Evolutionary conservation across 2,329 filamentous ascomycete species (phyloP).

Genomic region (Phialophora verrucosa): DNA sequence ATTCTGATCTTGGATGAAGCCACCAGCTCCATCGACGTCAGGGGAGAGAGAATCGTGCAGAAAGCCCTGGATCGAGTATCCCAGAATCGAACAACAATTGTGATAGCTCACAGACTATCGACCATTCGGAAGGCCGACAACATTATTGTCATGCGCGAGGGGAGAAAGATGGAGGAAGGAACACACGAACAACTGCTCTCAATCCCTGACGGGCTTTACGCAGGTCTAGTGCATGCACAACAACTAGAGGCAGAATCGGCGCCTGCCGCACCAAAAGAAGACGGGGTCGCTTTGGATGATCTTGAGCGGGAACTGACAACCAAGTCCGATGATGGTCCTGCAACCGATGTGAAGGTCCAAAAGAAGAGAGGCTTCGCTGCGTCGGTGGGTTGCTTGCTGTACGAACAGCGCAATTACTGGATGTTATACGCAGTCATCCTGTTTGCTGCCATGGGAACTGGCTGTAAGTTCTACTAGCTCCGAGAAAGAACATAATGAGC

Average conservation of each 20-base stretch:
- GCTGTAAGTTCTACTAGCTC: conserved; percentile 40
- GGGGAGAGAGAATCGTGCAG: conserved; percentile 62
- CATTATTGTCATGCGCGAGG: conserved; percentile 76
- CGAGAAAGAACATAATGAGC: conserved; percentile 26
- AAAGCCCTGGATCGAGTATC: conserved; percentile 61
- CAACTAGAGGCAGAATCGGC: conserved; percentile 46
- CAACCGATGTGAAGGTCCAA: conserved; percentile 16
- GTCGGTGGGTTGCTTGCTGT: conserved; percentile 43
- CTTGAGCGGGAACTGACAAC: conserved; percentile 20
- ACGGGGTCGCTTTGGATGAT: conserved; percentile 27
- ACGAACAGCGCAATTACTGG: conserved; percentile 45
- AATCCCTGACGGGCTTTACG: conserved; percentile 66
- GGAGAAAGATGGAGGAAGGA: conserved; percentile 73
- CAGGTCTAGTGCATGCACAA: conserved; percentile 37
- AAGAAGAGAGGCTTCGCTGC: conserved; percentile 38
- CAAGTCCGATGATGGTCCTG: conserved; percentile 16
- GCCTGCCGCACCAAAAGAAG: conserved; percentile 39
- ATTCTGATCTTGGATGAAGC: conserved; percentile 78
- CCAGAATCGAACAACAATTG: conserved; percentile 70
- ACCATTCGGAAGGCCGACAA: conserved; percentile 77
- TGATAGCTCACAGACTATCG: conserved; percentile 76
- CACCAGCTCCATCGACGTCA: conserved; percentile 68
- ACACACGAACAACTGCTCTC: conserved; percentile 74
- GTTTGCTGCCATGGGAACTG: conserved; percentile 41
- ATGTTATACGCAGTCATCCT: conserved; percentile 41